Evolutionary conservation across 208 protist genomes (phyloP), one percentile per base, ranked within the genome.

Genomic region (Leptomonas seymouri): DNA sequence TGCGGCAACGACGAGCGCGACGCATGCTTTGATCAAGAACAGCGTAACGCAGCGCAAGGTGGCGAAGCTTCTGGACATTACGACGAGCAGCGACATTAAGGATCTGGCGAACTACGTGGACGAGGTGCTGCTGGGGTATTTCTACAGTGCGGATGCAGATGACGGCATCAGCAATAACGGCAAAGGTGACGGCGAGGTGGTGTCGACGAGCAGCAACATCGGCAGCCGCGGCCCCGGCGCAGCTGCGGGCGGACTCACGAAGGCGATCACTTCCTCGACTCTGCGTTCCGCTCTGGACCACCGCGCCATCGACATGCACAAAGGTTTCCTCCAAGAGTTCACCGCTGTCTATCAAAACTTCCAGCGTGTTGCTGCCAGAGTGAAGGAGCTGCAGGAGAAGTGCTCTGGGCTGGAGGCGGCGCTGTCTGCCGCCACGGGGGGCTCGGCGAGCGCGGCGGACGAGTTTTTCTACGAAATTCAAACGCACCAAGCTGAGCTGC

Each of bases 101-200:
- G 81, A 89, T 18, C 67, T 93, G 39, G 78, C 87, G 18, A 63
- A 78, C 25, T 93, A 93, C 59, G 81, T 89, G 48, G 79, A 90
- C 51, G 74, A 82, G 31, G 69, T 78, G 18, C 71, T 87, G 25
- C 87, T 84, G 0, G 80, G 76, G 11, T 83, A 67, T 48, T 76
- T 85, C 63, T 73, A 56, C 53, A 70, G 11, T 53, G 31, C 66
- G n/a, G 67, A 53, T 48, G 54, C 25, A 34, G 70, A 58, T 54
- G 70, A 58, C 60, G 34, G 34, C 34, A 39, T 39, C 34, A 63
- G 18, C 21, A 21, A 30, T 18, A 36, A 34, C n/a, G 16, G 31
- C 20, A 68, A 55, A 54, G 48, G 46, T 36, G 48, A 74, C 36
- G 50, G 53, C 50, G 42, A 67, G 14, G 31, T 44, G 7, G 41